A percentile compares a stretch with the other conserved stretches of the same genome.
Conservation (phyloP, 1,139 yeast genomes). For the Protomyces pachydermus region DNA sequence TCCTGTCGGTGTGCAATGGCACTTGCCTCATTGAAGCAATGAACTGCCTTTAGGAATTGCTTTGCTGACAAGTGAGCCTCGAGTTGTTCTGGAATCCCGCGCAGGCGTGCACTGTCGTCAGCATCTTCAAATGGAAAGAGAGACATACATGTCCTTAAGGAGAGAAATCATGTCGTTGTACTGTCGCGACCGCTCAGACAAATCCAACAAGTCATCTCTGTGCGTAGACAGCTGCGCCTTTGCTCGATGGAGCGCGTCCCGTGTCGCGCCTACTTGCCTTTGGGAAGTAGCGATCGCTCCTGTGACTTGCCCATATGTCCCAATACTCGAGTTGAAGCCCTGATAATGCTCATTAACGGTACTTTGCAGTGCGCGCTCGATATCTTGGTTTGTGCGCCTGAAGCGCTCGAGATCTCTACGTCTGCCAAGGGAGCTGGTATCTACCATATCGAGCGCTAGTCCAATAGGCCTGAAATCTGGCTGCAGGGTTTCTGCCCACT, state of each 20-base stretch:
- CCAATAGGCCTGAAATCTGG: slow-evolving; percentile 67
- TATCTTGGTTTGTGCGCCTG: slow-evolving; percentile 49
- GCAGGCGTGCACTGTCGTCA: slow-evolving; percentile 56
- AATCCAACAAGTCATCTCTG: slow-evolving; percentile 55
- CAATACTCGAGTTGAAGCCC: slow-evolving; percentile 75
- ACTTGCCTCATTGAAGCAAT: slow-evolving; percentile 54
- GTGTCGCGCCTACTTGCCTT: slow-evolving; percentile 49
- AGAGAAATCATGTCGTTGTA: slow-evolving; percentile 68
- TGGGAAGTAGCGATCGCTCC: slow-evolving; percentile 57
- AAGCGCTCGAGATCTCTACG: slow-evolving; percentile 67
- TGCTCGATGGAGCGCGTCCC: slow-evolving; percentile 48
- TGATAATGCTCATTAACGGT: slow-evolving; percentile 76
- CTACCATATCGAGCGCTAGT: slow-evolving; percentile 71
- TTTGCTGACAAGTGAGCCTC: slow-evolving; percentile 65
- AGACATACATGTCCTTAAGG: slow-evolving; percentile 42
- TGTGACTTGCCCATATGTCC: slow-evolving; percentile 63
- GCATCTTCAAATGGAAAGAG: not conserved
- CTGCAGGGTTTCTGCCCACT: slow-evolving; percentile 21
- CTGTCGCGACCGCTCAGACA: slow-evolving; percentile 58
- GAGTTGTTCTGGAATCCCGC: slow-evolving; percentile 55
- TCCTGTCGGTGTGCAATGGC: slow-evolving; percentile 55
- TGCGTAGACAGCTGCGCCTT: slow-evolving; percentile 52
- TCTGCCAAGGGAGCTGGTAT: slow-evolving; percentile 80
- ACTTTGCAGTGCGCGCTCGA: slow-evolving; percentile 55
- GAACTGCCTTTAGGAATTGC: slow-evolving; percentile 65